Conservation (phyloP, 306 rosid species). For the cucumber (Cucumis sativus) region DNA sequence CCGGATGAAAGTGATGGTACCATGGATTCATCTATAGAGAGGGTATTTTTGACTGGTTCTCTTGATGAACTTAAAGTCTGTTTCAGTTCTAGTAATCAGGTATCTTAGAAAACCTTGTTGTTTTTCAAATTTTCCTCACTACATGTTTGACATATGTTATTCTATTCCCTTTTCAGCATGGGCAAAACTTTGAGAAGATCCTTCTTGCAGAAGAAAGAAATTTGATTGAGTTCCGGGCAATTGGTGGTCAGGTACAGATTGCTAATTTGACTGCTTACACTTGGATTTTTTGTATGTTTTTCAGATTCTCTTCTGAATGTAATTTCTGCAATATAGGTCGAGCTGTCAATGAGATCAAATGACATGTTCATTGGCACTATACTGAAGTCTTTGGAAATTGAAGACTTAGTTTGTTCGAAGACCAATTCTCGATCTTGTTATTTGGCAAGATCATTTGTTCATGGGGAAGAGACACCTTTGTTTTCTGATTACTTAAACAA, state of each 20-base stretch:
- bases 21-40: constrained; percentile 38
- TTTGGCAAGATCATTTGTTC: constrained; percentile 81
- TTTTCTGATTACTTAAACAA: constrained; percentile 22
- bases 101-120: constrained; percentile 13
- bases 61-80: constrained; percentile 86
- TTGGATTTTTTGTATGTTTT: constrained; percentile 1
- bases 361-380: constrained; percentile 81
- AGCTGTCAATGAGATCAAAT: constrained; percentile 56
- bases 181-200: constrained; percentile 54
- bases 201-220: constrained; percentile 63
- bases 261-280: not conserved
- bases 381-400: constrained; percentile 88
- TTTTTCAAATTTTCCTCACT: not conserved
- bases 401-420: constrained; percentile 61
- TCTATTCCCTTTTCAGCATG: constrained; percentile 33
- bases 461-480: constrained; percentile 34
- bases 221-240: constrained; percentile 88
- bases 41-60: constrained; percentile 66
- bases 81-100: constrained; percentile 76
- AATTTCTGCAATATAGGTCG: constrained; percentile 51
- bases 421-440: constrained; percentile 42
- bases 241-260: constrained; percentile 79
- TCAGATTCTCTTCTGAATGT: constrained; percentile 13
- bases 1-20: constrained; percentile 22
- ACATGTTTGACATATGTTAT: not conserved